Evolutionary conservation across 371 early-diverging fungal genomes (phyloP).

Genomic region (Encephalitozoon cuniculi): DNA sequence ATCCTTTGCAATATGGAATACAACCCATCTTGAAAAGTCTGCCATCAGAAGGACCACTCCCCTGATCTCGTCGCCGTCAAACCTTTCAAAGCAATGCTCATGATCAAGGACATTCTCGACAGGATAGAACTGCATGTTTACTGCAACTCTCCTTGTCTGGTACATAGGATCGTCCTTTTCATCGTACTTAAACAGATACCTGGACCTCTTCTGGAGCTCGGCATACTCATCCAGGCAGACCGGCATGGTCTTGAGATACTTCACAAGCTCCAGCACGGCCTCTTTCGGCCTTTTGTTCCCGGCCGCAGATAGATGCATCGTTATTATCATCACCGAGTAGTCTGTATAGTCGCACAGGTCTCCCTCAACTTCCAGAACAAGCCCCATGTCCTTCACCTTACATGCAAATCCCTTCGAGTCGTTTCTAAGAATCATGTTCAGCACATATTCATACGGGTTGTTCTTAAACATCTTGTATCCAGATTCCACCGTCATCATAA

Average conservation of each 20-base stretch:
- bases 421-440: constrained; percentile 21
- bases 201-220: constrained; percentile 14
- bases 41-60: constrained; percentile 1
- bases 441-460: constrained; percentile 44
- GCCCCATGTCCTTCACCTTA: constrained; percentile 36
- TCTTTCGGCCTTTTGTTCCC: constrained; percentile 5
- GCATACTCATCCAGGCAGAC: constrained; percentile 27
- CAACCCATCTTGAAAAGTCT: constrained; percentile 48
- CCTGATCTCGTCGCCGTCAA: constrained; percentile 36
- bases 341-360: not conserved
- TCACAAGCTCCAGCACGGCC: constrained; percentile 13
- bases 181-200: constrained; percentile 31
- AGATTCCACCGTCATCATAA: constrained; percentile 36
- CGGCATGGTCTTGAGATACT: constrained; percentile 18
- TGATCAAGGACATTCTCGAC: constrained; percentile 42
- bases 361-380: constrained; percentile 23
- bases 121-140: constrained; percentile 47
- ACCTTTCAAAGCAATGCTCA: constrained; percentile 33
- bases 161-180: constrained; percentile 50
- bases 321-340: constrained; percentile 34
- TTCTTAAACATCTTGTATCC: constrained; percentile 12
- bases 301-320: constrained; percentile 26
- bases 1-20: constrained; percentile 7
- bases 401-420: constrained; percentile 35
- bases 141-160: constrained; percentile 14